These are phyloP conservation scores for Colletotrichum godetiae DNA, from an alignment of 2,329 filamentous ascomycete species.

Conservation along the genomic window DNA sequence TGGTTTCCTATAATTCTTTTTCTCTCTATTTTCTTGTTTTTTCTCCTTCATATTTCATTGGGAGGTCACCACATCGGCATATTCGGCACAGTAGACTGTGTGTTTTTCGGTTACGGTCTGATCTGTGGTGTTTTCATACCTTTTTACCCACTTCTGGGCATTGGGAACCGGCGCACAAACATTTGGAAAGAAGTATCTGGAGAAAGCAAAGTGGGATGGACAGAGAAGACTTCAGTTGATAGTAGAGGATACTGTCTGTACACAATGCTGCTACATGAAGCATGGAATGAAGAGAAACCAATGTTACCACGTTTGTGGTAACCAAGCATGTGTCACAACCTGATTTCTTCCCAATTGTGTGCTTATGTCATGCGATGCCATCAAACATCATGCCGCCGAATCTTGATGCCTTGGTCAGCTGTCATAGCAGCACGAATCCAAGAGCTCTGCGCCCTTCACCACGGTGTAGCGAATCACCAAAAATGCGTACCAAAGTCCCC, in stretches of 20 bases:
- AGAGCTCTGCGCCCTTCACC: not conserved
- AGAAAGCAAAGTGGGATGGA: not conserved
- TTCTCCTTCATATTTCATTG: not conserved
- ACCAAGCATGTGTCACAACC: not conserved
- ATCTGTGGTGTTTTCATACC: not conserved
- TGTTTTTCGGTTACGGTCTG: not conserved
- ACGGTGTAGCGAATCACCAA: not conserved
- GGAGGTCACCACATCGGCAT: constrained; percentile 10
- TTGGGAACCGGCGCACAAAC: constrained; percentile 5
- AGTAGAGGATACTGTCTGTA: not conserved
- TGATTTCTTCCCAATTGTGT: not conserved
- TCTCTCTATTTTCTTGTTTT: not conserved
- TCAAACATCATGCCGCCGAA: too few species aligned
- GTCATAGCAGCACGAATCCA: not conserved
- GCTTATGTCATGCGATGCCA: not conserved
- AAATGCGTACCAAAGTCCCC: not conserved
- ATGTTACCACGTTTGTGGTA: not conserved
- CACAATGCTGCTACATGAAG: not conserved
- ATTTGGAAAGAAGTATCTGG: not conserved
- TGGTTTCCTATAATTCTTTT: not conserved
- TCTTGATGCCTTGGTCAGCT: too few species aligned
- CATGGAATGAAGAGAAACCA: not conserved
- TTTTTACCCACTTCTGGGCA: not conserved
- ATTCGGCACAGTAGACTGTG: constrained; percentile 18
- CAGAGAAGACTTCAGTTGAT: not conserved